phyloP scores from a whole-genome alignment of 257 asterid genomes.

The Nicotiana sylvestris region DNA sequence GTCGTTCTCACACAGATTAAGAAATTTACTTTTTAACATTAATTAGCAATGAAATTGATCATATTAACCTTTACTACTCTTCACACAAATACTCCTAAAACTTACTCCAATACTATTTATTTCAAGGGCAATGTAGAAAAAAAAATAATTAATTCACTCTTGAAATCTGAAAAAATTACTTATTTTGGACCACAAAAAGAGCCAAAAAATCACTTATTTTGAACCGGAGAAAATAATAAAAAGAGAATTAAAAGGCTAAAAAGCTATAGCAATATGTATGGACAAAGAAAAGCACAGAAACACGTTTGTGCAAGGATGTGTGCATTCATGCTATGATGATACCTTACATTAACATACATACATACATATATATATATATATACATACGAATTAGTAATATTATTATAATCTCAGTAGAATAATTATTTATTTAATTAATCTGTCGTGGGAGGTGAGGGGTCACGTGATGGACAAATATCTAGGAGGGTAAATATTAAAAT shows the following conservation, averaged over 20 bases:
- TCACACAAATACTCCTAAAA: too few relatives aligned
- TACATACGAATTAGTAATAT: background rate
- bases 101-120: too few relatives aligned
- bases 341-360: background rate
- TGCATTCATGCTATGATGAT: background rate
- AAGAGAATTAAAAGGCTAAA: background rate
- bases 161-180: too few relatives aligned
- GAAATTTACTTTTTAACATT: too few relatives aligned
- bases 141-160: too few relatives aligned
- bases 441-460: background rate
- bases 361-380: background rate
- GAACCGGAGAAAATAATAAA: background rate
- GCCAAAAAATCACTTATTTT: too few relatives aligned
- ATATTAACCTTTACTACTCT: too few relatives aligned
- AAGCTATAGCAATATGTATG: background rate
- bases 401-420: background rate
- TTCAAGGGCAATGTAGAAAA: too few relatives aligned
- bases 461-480: constrained; percentile 12
- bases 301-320: background rate
- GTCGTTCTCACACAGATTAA: too few relatives aligned
- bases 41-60: too few relatives aligned
- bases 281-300: background rate
- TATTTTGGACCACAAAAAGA: too few relatives aligned
- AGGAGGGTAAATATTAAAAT: background rate
- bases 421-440: background rate